Base-by-base conservation (phyloP, 371 early-diverging fungal species). In the Syncephalastrum monosporum region DNA sequence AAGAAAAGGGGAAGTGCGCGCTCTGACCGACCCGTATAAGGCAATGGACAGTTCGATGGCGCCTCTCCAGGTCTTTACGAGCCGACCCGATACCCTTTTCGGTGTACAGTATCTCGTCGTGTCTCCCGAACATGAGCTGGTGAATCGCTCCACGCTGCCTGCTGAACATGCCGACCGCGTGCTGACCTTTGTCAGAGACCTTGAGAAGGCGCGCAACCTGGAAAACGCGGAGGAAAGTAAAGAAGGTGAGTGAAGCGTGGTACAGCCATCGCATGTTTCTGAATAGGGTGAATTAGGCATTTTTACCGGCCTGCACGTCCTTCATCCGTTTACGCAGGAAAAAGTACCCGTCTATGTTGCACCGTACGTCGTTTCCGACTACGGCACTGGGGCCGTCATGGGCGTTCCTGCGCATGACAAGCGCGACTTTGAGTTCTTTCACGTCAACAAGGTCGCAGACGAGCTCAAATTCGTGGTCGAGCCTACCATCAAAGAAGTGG, bases 341-440 rank as follows among this genome's bases (percentile, higher is more conserved):
- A 25, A 60, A 7, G 67, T 93, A n/a, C 93, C 93, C 1, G 73
- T 93, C 15, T 93, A 87, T 53, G 82, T 89, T 10, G 86, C 90
- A 19, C 83, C 83, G 45, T 93, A 92, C 63, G 93, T 93, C 0
- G 67, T 92, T 5, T 76, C 86, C 0, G 87, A 88, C 47, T 93
- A 93, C 64, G 92, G 91, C 1, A 89, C 91, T 0, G 93, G 93
- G 13, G 91, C 92, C 3, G 90, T 93, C 24, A 93, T 93, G 93
- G 92, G 88, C 41, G 93, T 92, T 3, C 93, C 93, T 7, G 91
- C 83, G 5, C 92, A 92, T 61, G 93, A 93, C 58, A 75, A 81
- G 57, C 80, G 91, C 17, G 93, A 93, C 68, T 82, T 78, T 63
- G 82, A 83, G 42, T 91, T 92, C 66, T 83, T 85, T 48, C 68